These are phyloP conservation scores for Cladosporium sp. DNA, from an alignment of 2,329 filamentous ascomycete genomes.

Conservation along the genomic window DNA sequence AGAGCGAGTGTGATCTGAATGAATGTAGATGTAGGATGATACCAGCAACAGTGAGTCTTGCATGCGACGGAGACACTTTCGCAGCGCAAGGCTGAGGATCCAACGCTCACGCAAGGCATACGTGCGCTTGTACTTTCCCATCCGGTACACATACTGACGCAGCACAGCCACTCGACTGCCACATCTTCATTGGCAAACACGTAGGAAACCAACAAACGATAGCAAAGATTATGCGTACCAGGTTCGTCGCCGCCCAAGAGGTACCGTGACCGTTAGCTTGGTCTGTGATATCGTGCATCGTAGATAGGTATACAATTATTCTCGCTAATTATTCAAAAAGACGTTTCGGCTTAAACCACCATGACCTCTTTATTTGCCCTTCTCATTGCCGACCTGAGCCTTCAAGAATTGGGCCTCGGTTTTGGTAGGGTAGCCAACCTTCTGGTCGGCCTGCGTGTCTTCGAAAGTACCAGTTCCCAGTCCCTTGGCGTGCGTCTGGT, in stretches of 20 bases:
- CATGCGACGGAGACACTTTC: background rate
- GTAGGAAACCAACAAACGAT: background rate
- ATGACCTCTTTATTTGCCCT: conserved; percentile 36
- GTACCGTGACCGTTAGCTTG: background rate
- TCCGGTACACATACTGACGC: background rate
- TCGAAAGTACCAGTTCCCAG: conserved; percentile 37
- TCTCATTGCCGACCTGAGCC: conserved; percentile 38
- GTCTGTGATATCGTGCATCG: background rate
- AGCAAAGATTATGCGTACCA: too few species aligned
- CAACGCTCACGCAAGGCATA: background rate
- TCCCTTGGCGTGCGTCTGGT: conserved; percentile 35
- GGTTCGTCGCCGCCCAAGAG: too few species aligned
- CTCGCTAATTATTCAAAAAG: background rate
- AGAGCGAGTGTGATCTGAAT: background rate
- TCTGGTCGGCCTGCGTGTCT: conserved; percentile 37
- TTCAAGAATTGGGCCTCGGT: conserved; percentile 34
- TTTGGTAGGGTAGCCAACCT: conserved; percentile 23
- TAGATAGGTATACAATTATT: background rate
- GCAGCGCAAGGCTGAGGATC: background rate
- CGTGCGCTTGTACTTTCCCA: background rate
- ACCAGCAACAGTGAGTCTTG: background rate
- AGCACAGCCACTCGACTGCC: background rate
- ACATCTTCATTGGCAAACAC: background rate
- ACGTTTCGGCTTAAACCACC: background rate
- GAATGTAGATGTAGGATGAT: background rate